Evolutionary conservation across 169 alveolate species (phyloP).

Genomic region (Cyclospora cayetanensis): DNA sequence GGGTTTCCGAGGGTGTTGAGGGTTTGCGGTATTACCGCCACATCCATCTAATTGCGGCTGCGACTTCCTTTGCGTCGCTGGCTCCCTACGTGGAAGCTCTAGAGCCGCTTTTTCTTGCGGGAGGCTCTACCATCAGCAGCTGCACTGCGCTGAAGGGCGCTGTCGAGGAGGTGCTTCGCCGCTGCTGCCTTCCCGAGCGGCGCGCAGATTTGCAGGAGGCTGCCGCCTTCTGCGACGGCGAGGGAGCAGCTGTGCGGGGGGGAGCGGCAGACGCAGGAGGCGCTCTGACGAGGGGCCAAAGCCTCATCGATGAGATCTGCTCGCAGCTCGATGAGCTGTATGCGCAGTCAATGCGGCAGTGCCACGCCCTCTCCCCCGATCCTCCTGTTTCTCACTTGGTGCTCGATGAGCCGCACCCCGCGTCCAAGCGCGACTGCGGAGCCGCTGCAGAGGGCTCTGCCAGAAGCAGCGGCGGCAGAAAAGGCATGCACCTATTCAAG

Average conservation of each 20-base stretch:
- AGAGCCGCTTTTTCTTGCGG: background rate
- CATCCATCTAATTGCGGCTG: background rate
- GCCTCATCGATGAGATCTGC: background rate
- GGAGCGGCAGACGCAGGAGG: conserved; percentile 4
- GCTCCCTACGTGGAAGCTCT: background rate
- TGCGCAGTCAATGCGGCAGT: background rate
- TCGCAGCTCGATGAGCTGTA: background rate
- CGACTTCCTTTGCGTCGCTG: background rate
- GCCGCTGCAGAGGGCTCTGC: too few species aligned
- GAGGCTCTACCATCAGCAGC: background rate
- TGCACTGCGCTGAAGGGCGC: background rate
- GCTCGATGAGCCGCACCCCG: background rate
- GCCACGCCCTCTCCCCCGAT: background rate
- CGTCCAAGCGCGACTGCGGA: background rate
- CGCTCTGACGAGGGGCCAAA: too few species aligned
- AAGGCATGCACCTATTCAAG: too few species aligned
- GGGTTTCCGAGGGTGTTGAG: background rate
- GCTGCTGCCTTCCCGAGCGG: background rate
- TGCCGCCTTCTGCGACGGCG: background rate
- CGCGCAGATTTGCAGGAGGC: background rate
- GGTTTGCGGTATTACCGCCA: background rate
- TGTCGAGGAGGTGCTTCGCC: background rate
- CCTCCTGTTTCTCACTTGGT: background rate
- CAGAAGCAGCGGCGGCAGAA: too few species aligned
- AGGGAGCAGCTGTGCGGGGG: background rate